These are phyloP conservation scores for Hypoxylon intermedium DNA, from an alignment of 495 filamentous ascomycete species.

Conservation along the genomic window DNA sequence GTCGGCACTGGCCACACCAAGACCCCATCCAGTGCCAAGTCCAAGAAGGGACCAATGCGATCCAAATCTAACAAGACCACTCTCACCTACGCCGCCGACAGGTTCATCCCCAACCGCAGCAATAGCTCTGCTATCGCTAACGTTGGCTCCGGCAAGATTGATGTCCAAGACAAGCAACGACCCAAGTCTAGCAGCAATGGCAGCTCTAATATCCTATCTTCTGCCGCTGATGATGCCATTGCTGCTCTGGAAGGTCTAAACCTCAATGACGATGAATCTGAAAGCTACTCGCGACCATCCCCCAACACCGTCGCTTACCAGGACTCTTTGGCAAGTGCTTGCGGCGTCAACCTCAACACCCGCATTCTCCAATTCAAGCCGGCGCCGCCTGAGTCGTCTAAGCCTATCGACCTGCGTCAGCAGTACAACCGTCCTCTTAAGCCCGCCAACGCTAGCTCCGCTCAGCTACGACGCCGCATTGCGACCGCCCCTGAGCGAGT, in stretches of 20 bases:
- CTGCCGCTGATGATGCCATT: constrained; percentile 76
- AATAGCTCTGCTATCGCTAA: constrained; percentile 88
- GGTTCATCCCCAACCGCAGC: constrained; percentile 92
- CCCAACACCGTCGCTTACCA: constrained; percentile 91
- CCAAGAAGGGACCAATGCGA: constrained; percentile 67
- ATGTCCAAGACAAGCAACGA: constrained; percentile 66
- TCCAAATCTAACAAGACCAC: constrained; percentile 79
- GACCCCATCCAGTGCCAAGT: constrained; percentile 72
- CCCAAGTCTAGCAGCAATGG: constrained; percentile 72
- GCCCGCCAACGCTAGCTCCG: constrained; percentile 69
- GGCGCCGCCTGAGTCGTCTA: constrained; percentile 91
- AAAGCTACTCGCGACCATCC: constrained; percentile 74
- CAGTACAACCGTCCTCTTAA: constrained; percentile 98
- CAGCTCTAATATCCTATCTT: constrained; percentile 74
- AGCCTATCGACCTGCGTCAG: constrained; percentile 94
- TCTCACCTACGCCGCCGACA: constrained; percentile 82
- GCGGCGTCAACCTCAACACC: constrained; percentile 89
- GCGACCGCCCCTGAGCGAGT: constrained; percentile 95
- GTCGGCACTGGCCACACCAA: constrained; percentile 78
- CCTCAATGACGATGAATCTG: constrained; percentile 61
- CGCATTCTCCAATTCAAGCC: constrained; percentile 99
- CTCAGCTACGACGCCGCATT: constrained; percentile 88
- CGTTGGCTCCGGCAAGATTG: constrained; percentile 80
- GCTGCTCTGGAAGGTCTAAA: constrained; percentile 79
- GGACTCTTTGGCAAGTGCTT: constrained; percentile 88